A percentile compares a stretch with the other conserved stretches of the same genome.
These are phyloP conservation scores for Pouteria glomerata DNA, from an alignment of 148 eudicot genomes.

Conservation along the genomic window DNA sequence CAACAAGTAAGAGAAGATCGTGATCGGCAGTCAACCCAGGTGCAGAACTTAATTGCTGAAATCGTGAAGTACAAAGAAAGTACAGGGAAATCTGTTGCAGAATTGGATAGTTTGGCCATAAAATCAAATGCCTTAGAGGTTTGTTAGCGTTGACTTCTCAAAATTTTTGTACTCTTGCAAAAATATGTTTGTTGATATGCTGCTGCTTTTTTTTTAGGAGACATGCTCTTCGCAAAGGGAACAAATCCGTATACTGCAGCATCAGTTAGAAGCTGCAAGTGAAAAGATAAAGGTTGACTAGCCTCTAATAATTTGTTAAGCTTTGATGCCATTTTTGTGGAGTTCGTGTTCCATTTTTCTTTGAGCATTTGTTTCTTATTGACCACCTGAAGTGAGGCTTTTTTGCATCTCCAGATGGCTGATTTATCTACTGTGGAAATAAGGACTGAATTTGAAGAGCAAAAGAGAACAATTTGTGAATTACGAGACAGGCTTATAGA, in stretches of 20 bases:
- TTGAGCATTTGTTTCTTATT: not conserved
- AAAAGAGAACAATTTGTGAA: slow-evolving; percentile 29
- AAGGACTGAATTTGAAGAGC: slow-evolving; percentile 43
- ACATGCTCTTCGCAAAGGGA: slow-evolving; percentile 55
- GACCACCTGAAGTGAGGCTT: not conserved
- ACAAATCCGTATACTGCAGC: slow-evolving; percentile 40
- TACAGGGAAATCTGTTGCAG: slow-evolving; percentile 50
- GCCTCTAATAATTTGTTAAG: not conserved
- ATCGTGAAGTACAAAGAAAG: slow-evolving; percentile 41
- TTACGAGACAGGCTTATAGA: slow-evolving; percentile 46
- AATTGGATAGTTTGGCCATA: slow-evolving; percentile 43
- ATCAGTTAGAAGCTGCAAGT: slow-evolving; percentile 52
- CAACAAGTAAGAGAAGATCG: slow-evolving; percentile 68
- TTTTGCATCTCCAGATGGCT: slow-evolving; percentile 45
- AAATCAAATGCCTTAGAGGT: slow-evolving; percentile 70
- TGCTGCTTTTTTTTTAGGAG: slow-evolving; percentile 29
- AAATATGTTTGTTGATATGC: not conserved
- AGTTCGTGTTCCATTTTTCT: not conserved
- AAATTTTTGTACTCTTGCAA: too few species aligned
- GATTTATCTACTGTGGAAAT: slow-evolving; percentile 50
- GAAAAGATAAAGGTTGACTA: slow-evolving; percentile 56
- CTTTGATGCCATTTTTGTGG: not conserved
- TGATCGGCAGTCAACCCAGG: slow-evolving; percentile 39
- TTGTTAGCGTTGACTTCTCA: not conserved
- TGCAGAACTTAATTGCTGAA: slow-evolving; percentile 38